Percentiles rank a stretch among this genome's conserved stretches.
These are phyloP conservation scores for Paraphoma chrysanthemicola DNA, from an alignment of 2,329 filamentous ascomycete genomes.

Conservation along the genomic window DNA sequence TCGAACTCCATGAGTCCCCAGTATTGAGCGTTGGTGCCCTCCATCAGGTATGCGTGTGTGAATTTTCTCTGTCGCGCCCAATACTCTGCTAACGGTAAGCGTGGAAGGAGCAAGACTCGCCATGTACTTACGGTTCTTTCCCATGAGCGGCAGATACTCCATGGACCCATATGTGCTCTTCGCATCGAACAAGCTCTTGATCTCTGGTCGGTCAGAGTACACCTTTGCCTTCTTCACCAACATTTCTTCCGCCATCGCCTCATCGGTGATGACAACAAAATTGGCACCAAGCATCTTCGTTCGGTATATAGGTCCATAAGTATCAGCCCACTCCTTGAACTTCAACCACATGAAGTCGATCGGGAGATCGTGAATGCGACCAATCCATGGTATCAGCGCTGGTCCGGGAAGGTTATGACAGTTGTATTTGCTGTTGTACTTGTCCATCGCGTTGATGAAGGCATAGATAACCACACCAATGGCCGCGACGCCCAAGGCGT, in stretches of 20 bases:
- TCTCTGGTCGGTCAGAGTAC: conserved; percentile 60
- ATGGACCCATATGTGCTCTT: conserved; percentile 63
- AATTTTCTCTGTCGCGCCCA: conserved; percentile 63
- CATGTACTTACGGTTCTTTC: conserved; percentile 57
- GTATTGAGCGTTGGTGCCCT: conserved; percentile 54
- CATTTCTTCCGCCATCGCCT: conserved; percentile 61
- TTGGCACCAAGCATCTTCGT: conserved; percentile 50
- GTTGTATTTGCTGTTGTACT: conserved; percentile 47
- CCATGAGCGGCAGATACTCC: conserved; percentile 65
- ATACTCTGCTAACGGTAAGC: conserved; percentile 51
- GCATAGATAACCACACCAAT: conserved; percentile 46
- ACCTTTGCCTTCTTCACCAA: conserved; percentile 60
- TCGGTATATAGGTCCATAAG: conserved; percentile 44
- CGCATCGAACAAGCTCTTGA: conserved; percentile 61
- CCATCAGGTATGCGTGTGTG: conserved; percentile 60
- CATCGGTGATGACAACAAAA: conserved; percentile 59
- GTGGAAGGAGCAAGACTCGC: background rate
- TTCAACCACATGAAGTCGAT: conserved; percentile 59
- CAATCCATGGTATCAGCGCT: conserved; percentile 45
- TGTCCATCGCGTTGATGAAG: conserved; percentile 42
- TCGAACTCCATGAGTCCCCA: conserved; percentile 61
- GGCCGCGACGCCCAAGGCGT: conserved; percentile 45
- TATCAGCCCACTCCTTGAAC: conserved; percentile 52
- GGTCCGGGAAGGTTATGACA: conserved; percentile 51
- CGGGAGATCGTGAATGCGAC: conserved; percentile 45